Evolutionary conservation across 306 rosid species (phyloP), one percentile per base, ranked within the genome.

Genomic region (Oemleria cerasiformis): DNA sequence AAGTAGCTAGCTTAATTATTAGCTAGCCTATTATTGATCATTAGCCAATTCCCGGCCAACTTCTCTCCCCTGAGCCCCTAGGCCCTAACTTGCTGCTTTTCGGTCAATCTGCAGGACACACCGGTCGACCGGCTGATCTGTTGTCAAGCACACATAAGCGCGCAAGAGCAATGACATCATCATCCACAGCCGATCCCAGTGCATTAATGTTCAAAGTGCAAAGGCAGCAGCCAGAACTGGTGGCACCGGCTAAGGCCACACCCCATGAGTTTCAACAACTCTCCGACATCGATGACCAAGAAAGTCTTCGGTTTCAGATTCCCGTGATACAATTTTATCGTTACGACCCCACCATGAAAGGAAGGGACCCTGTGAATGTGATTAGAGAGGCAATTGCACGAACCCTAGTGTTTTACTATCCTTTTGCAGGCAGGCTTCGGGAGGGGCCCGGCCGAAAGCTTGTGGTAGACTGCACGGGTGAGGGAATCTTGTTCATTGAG

Each of bases 241-340:
- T 82, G 41, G 54, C 70, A 30, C 81, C 86, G 17, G 78, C 83
- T 5, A 63, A 59, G 76, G 67, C 73, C 4, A 78, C 80, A 7
- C 83, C 81, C 0, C 63, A 58, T 8, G 86, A 78, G 72, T 63
- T 75, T 17, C 72, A 75, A 42, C 75, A 55, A 39, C 83, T 78
- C 11, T 82, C 83, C 11, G 86, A 82, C 38, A 72, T 82, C 49
- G 86, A 82, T 25, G 83, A 82, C 20, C 84, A 83, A 69, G 79
- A 79, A n/a, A 53, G 81, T 59, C 75, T 79, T 19, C 79, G 84
- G 36, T 79, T 83, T 67, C 86, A 79, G 13, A 55, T 78, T 21
- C 84, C 86, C 2, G 70, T 68, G 50, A 79, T 83, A 47, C 81
- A 75, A 4, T 72, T 83, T 49, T 83, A 83, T 30, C 49, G 54